Evolutionary conservation across 2,329 filamentous ascomycete genomes (phyloP).

Genomic region (Ramichloridium luteum): DNA sequence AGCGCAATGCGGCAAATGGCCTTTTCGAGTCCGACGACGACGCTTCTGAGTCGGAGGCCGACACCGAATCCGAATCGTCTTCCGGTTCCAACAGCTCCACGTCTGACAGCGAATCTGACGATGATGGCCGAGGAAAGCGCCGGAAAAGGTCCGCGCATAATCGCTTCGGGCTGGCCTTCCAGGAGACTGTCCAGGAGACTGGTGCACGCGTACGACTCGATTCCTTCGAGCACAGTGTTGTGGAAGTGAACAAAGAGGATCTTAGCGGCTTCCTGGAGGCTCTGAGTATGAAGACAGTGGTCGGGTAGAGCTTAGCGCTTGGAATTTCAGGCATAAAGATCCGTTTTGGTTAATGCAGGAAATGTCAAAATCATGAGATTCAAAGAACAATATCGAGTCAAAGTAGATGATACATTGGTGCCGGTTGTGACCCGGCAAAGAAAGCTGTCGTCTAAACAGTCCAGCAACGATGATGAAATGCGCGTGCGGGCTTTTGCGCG

Average conservation of each 20-base stretch:
- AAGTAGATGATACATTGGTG: too few species aligned
- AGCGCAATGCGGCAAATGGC: conserved; percentile 48
- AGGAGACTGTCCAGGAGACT: conserved; percentile 86
- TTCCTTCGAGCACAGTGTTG: conserved; percentile 93
- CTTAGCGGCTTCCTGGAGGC: conserved; percentile 80
- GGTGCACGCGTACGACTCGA: conserved; percentile 83
- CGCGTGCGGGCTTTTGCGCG: too few species aligned
- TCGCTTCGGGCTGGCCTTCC: conserved; percentile 87
- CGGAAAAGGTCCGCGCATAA: conserved; percentile 61
- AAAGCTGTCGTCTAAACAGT: too few species aligned
- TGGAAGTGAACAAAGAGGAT: conserved; percentile 96
- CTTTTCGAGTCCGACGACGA: conserved; percentile 32
- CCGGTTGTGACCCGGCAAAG: too few species aligned
- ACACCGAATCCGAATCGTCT: conserved; percentile 29
- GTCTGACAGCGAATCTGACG: conserved; percentile 20
- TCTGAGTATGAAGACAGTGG: conserved; percentile 80
- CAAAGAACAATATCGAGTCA: too few species aligned
- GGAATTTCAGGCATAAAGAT: too few species aligned
- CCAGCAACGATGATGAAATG: too few species aligned
- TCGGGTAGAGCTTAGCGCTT: too few species aligned
- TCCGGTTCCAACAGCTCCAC: conserved; percentile 24
- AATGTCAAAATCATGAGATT: too few species aligned
- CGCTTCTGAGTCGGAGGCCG: conserved; percentile 40
- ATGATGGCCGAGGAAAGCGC: conserved; percentile 44
- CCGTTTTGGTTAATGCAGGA: too few species aligned